Base-by-base conservation (phyloP, 2,329 filamentous ascomycete genomes). In the Thelonectria discophora region DNA sequence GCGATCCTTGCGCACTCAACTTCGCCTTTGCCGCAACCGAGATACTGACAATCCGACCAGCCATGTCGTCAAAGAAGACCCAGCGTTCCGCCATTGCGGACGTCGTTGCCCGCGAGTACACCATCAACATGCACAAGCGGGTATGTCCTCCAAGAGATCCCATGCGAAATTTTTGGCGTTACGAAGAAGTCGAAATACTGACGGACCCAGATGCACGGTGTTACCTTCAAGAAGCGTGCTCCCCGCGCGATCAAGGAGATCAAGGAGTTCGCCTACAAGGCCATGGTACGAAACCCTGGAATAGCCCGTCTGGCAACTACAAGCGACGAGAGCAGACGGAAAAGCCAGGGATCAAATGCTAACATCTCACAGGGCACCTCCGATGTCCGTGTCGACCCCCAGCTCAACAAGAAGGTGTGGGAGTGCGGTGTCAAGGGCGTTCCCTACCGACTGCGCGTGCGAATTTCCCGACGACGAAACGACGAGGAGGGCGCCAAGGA, bases 341-440 rank as follows among this genome's bases (percentile, higher is more conserved):
- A 46, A 48, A 49, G 45, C 51, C 30, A 49, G 7, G 32, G 32
- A 57, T n/a, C 46, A 50, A 42, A 18, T 30, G 67, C 69, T 71
- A 69, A 72, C 60, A 21, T 1, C 48, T 18, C 9, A 21, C 74
- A 99, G 95, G 94, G 94, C 80, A 99, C 95, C 84, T 84, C 87
- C 78, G 95, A 99, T 81, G 95, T 99, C 84, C 95, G 95, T 77
- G 85, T 99, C 79, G 95, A 99, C 88, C 95, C 95, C 78, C 91
- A 95, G 86, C 86, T 99, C 79, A 99, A 99, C 91, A 99, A 99
- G 92, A 98, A 99, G 89, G 94, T 99, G 81, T 99, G 95, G 95
- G 95, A 99, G 86, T 87, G 90, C 79, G 95, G 95, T 82, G 90
- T 99, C 87, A 99, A 98, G 92, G 96, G 95, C 78, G 94, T 97